These are phyloP conservation scores for Alternaria sp. DNA, from an alignment of 2,329 filamentous ascomycete genomes.

Conservation along the genomic window DNA sequence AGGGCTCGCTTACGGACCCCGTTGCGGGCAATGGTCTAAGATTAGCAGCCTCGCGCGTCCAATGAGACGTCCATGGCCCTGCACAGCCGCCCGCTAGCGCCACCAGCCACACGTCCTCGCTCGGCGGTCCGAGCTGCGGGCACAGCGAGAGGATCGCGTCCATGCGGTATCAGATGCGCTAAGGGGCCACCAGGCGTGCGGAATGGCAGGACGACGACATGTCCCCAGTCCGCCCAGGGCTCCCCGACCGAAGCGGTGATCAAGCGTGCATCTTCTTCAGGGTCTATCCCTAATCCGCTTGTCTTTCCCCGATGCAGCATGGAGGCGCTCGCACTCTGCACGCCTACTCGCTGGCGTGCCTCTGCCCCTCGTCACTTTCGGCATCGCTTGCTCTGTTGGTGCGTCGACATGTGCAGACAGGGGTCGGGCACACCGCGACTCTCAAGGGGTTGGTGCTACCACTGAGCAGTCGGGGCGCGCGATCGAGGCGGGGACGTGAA, in stretches of 20 bases:
- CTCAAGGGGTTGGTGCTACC: constrained; percentile 40
- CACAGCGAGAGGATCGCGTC: constrained; percentile 34
- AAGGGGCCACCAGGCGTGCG: constrained; percentile 26
- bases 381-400: constrained; percentile 32
- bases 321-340: constrained; percentile 28
- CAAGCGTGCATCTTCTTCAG: constrained; percentile 35
- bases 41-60: constrained; percentile 24
- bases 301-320: constrained; percentile 38
- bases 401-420: constrained; percentile 34
- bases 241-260: constrained; percentile 45
- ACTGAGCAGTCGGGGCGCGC: constrained; percentile 49
- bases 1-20: constrained; percentile 27
- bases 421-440: constrained; percentile 50
- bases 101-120: constrained; percentile 36
- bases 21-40: constrained; percentile 40
- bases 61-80: constrained; percentile 22
- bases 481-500: constrained; percentile 49
- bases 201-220: constrained; percentile 22
- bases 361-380: constrained; percentile 31
- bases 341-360: constrained; percentile 34
- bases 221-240: constrained; percentile 25
- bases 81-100: constrained; percentile 32
- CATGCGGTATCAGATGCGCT: constrained; percentile 26
- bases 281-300: constrained; percentile 42
- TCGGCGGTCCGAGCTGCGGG: constrained; percentile 30